Conservation (phyloP, 2,329 filamentous ascomycete genomes). For the Cordyceps militaris region DNA sequence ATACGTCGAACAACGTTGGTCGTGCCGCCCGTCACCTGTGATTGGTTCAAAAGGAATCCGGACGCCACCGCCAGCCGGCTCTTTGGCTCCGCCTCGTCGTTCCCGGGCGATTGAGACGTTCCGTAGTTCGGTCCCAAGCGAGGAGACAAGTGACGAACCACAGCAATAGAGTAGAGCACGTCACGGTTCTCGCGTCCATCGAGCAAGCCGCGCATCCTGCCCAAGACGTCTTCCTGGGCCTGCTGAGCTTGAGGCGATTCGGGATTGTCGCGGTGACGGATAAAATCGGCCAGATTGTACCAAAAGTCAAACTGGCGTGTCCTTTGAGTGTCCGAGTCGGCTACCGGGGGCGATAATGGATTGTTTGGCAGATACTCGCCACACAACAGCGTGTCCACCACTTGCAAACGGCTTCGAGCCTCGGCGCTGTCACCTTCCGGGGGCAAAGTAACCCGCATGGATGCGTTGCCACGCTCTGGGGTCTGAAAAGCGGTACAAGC, state of each 20-base stretch:
- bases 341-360: slow-evolving; percentile 44
- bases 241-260: slow-evolving; percentile 35
- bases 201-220: slow-evolving; percentile 60
- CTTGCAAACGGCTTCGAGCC: slow-evolving; percentile 62
- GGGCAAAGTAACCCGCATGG: slow-evolving; percentile 32
- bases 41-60: slow-evolving; percentile 61
- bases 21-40: slow-evolving; percentile 57
- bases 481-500: slow-evolving; percentile 41
- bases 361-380: slow-evolving; percentile 58
- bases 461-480: slow-evolving; percentile 28
- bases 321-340: slow-evolving; percentile 45
- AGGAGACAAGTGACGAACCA: slow-evolving; percentile 67
- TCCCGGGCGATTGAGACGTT: slow-evolving; percentile 48
- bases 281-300: slow-evolving; percentile 64
- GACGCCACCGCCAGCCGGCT: slow-evolving; percentile 62
- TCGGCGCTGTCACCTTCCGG: slow-evolving; percentile 54
- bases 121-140: slow-evolving; percentile 54
- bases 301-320: slow-evolving; percentile 72
- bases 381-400: slow-evolving; percentile 70
- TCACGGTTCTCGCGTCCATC: slow-evolving; percentile 82
- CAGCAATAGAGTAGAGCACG: slow-evolving; percentile 80
- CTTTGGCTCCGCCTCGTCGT: slow-evolving; percentile 58
- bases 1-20: slow-evolving; percentile 67
- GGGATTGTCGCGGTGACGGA: slow-evolving; percentile 52
- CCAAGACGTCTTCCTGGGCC: slow-evolving; percentile 59